Conservation (phyloP, 768 basidiomycete species). For the Cyathus striatus region DNA sequence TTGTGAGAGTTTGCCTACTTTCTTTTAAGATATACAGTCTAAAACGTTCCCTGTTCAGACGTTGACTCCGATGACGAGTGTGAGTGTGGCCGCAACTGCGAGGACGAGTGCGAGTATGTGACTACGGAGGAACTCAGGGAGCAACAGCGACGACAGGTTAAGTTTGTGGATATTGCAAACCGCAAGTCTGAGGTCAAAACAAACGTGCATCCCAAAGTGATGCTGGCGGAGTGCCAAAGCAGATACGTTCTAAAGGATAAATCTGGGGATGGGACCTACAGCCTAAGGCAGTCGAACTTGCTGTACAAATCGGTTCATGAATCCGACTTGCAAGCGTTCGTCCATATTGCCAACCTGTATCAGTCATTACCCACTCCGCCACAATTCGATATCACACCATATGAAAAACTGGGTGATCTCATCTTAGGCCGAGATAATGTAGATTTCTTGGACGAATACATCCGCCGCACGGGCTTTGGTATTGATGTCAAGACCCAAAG, state of each 20-base stretch:
- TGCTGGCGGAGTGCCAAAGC: constrained; percentile 31
- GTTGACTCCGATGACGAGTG: constrained; percentile 36
- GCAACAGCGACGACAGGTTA: constrained; percentile 23
- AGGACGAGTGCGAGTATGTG: constrained; percentile 31
- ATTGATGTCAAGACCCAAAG: constrained; percentile 24
- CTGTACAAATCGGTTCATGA: constrained; percentile 34
- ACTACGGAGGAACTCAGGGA: too few relatives aligned
- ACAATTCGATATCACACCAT: constrained; percentile 13
- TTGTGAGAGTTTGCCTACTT: constrained; percentile 20
- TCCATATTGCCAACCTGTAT: constrained; percentile 41
- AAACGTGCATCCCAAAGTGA: constrained; percentile 27
- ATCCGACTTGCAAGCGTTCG: constrained; percentile 47
- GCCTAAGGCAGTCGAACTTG: constrained; percentile 16
- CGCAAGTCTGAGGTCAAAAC: constrained; percentile 38
- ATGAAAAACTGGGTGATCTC: too few relatives aligned
- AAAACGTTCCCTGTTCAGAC: constrained; percentile 11
- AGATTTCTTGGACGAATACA: constrained; percentile 52
- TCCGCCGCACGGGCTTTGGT: constrained; percentile 44
- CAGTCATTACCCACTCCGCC: constrained; percentile 22
- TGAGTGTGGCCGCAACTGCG: constrained; percentile 35
- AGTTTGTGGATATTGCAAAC: constrained; percentile 50
- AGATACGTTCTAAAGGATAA: too few relatives aligned
- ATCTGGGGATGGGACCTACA: not conserved
- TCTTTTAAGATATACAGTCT: not conserved
- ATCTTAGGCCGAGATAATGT: constrained; percentile 37